Evolutionary conservation across 345 rosid genomes (phyloP), one percentile per base, ranked within the genome.

Genomic region (Camelina sativa): DNA sequence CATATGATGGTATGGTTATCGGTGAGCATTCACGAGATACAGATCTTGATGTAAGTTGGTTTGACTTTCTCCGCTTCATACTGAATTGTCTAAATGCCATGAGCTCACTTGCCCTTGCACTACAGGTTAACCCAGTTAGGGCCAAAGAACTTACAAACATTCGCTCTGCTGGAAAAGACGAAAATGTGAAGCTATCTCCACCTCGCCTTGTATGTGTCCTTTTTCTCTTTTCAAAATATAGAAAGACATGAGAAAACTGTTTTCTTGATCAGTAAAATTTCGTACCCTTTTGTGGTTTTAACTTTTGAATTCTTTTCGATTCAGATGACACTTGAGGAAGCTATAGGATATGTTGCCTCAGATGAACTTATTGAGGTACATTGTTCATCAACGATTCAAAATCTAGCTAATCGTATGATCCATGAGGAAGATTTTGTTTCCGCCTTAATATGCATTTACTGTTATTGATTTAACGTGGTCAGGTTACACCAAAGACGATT

Each of bases 301-400:
- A 40, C 59, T 52, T 67, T 75, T 25, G 79, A n/a, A 16, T 17
- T 40, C 2, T 28, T 22, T 54, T 43, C 6, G n/a, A 53, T 75
- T 76, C 89, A 95, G 99, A 82, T 95, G 90, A 95, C 92, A 38
- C 93, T 92, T 32, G 99, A 95, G 85, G 98, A 95, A 83, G 98
- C 97, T 69, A 90, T 92, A 40, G 98, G 99, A 25, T 95, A 95
- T 75, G 98, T 95, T 28, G 99, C 92, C 43, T 82, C 97, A 12
- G 99, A 92, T 83, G 99, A 92, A 80, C 96, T 92, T 73, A 95
- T 95, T 59, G 99, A 95, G 91, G 99, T 89, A 81, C 65, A 62
- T 75, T 62, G 13, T 19, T 38, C 54, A 64, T 47, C 13, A 22
- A 17, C 6, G 38, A 54, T 62, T 28, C 17, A 7, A 9, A 8